Evolutionary conservation across 306 rosid genomes (phyloP).

Genomic region (Betula pendula): DNA sequence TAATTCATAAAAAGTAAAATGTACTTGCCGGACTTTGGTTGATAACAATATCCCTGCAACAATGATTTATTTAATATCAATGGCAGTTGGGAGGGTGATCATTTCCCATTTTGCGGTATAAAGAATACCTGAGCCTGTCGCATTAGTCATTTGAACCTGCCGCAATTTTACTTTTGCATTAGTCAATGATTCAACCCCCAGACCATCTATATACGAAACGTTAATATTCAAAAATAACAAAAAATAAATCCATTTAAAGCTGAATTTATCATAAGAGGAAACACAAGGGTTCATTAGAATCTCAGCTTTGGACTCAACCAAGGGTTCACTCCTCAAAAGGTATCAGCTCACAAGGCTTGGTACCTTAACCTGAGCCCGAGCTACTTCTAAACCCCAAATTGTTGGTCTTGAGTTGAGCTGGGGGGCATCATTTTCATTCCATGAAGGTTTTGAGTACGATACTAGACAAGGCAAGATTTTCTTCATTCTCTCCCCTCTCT

Average conservation of each 20-base stretch:
- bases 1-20: neutral
- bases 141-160: conserved; percentile 79
- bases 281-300: neutral
- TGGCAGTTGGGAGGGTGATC: conserved; percentile 81
- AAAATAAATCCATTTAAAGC: neutral
- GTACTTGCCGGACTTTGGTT: conserved; percentile 89
- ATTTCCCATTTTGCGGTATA: conserved; percentile 83
- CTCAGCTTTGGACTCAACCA: neutral
- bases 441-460: neutral
- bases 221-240: neutral
- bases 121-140: conserved; percentile 79
- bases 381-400: neutral
- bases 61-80: conserved; percentile 72
- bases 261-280: neutral
- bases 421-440: neutral
- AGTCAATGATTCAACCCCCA: conserved; percentile 21
- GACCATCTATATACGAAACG: neutral
- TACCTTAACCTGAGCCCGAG: neutral
- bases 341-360: neutral
- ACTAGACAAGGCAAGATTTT: neutral
- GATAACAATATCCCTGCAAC: conserved; percentile 78
- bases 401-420: neutral
- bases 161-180: conserved; percentile 43
- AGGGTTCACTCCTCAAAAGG: neutral
- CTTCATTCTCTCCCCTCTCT: neutral